Percentiles rank a stretch among this genome's conserved stretches.
Evolutionary conservation across 352 stramenopile species (phyloP).

Genomic region (Globisporangium middletonii): DNA sequence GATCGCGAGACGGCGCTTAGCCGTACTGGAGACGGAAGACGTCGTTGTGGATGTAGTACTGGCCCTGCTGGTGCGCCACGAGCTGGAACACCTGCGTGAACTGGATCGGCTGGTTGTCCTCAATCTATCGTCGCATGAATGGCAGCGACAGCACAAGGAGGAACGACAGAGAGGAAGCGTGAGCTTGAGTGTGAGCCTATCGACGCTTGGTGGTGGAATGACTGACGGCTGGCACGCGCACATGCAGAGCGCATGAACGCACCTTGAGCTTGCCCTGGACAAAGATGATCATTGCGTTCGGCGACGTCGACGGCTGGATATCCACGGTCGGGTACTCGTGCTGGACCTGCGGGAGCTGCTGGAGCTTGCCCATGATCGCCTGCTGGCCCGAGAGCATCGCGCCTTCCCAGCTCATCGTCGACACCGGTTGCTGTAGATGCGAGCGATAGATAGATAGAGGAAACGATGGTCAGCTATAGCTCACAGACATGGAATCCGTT

Average conservation of each 20-base stretch:
- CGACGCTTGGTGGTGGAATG: neutral
- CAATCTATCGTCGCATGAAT: slow-evolving; percentile 56
- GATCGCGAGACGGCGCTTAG: slow-evolving; percentile 30
- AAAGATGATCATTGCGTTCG: slow-evolving; percentile 94
- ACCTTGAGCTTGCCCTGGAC: slow-evolving; percentile 89
- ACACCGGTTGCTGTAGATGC: slow-evolving; percentile 51
- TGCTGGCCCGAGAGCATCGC: slow-evolving; percentile 62
- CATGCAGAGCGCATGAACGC: neutral
- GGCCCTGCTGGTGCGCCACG: slow-evolving; percentile 85
- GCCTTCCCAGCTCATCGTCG: slow-evolving; percentile 79
- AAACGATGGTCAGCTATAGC: neutral
- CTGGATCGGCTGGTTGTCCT: slow-evolving; percentile 91
- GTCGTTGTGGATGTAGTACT: slow-evolving; percentile 98
- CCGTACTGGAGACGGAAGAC: slow-evolving; percentile 97
- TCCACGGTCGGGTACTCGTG: slow-evolving; percentile 89
- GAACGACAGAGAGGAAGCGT: too few relatives aligned
- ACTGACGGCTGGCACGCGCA: too few relatives aligned
- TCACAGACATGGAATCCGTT: neutral
- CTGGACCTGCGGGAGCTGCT: slow-evolving; percentile 46
- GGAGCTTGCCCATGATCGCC: slow-evolving; percentile 89
- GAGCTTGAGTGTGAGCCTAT: neutral
- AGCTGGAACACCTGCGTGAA: slow-evolving; percentile 98
- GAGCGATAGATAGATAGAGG: neutral
- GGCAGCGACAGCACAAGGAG: neutral
- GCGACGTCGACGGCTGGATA: slow-evolving; percentile 89